Base-by-base conservation (phyloP, 2,329 filamentous ascomycete species). In the Fusarium setosum region DNA sequence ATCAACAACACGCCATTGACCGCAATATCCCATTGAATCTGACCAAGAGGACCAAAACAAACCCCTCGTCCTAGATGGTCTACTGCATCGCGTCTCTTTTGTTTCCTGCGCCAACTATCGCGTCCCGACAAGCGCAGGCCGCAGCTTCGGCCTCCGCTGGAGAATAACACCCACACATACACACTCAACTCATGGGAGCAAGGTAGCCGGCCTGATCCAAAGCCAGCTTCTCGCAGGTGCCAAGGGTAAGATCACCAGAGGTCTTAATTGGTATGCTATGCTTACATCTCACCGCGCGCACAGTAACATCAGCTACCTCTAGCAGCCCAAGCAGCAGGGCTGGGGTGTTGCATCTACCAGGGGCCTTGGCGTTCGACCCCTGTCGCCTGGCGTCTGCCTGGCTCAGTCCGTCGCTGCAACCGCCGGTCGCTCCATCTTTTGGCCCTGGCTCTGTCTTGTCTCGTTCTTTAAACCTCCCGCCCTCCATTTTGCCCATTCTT, bases 391-490 rank as follows among this genome's bases (percentile, higher is more conserved):
- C 66, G 66, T 67, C 68, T 58, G 66, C 59, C 66, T 72, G 66
- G 66, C 69, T 69, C 51, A 69, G 63, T 62, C 66, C 56, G 49
- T 69, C 59, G 67, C 67, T 69, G 64, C 68, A 70, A 61, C 62
- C 68, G 65, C 71, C 63, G 59, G 50, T 37, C 72, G 61, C 61
- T 71, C 67, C 66, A 63, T 58, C 65, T 68, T 61, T 57, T 55
- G 64, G 55, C 60, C 69, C 49, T 61, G 54, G 41, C 68, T 67
- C 48, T 45, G 68, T 71, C 76, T 75, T 73, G 54, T 45, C 68
- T 67, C 48, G 48, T 69, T 71, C 76, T 75, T 73, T 75, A 73
- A 74, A 72, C 71, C 72, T 68, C 67, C 69, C 69, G 69, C 71
- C 73, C 74, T 72, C 75, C 73, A 70, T 68, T 65, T 61, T 64